A percentile compares a stretch with the other conserved stretches of the same genome.
phyloP scores from a whole-genome alignment of 352 stramenopile genomes.

The Saprolegnia diclina region DNA sequence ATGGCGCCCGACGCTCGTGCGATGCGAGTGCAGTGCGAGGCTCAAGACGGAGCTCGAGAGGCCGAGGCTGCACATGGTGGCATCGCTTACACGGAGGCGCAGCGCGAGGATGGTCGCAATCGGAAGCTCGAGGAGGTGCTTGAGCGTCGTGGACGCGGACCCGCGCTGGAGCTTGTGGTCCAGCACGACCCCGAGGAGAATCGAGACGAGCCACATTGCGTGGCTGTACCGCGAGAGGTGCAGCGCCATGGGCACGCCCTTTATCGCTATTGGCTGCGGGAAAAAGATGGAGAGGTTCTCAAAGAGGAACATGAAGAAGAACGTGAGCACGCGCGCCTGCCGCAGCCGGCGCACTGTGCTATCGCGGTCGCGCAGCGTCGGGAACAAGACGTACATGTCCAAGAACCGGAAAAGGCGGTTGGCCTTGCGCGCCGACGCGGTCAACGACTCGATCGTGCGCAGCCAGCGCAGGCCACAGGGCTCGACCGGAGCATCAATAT shows the following conservation, averaged over 20 bases:
- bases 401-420: constrained; percentile 63
- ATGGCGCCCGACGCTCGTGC: background rate
- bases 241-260: constrained; percentile 26
- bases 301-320: constrained; percentile 58
- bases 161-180: constrained; percentile 41
- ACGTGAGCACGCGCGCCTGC: constrained; percentile 43
- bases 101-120: constrained; percentile 45
- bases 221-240: constrained; percentile 40
- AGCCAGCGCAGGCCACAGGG: background rate
- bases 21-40: constrained; percentile 1
- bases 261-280: constrained; percentile 30
- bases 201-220: constrained; percentile 53
- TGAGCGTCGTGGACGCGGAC: constrained; percentile 34
- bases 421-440: constrained; percentile 51
- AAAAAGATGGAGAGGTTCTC: constrained; percentile 58
- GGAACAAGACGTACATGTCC: constrained; percentile 52
- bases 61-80: constrained; percentile 39
- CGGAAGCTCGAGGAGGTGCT: constrained; percentile 54
- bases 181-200: constrained; percentile 47
- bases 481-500: background rate
- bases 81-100: constrained; percentile 45
- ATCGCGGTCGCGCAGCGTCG: constrained; percentile 37
- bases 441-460: constrained; percentile 37
- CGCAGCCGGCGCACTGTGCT: constrained; percentile 35
- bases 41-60: constrained; percentile 28